Evolutionary conservation across 805 yeast genomes (phyloP).

Genomic region (Clavispora asparagi): DNA sequence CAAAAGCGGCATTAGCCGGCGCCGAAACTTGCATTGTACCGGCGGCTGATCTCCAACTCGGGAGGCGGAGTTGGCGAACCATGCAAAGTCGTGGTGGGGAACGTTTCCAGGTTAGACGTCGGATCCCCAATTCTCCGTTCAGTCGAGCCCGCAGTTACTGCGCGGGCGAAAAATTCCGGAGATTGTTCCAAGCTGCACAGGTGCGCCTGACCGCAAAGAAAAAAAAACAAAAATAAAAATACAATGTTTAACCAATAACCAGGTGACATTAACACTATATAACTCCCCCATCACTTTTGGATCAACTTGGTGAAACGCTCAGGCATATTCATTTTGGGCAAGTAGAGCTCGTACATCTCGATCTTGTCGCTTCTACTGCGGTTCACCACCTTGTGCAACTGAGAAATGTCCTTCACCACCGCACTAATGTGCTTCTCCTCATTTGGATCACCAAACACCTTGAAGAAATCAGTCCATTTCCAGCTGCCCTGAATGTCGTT

Average conservation of each 20-base stretch:
- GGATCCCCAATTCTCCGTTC: no score
- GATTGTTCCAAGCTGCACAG: no score
- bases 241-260: neutral
- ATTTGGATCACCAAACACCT: constrained; percentile 52
- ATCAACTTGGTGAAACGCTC: constrained; percentile 17
- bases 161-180: no score
- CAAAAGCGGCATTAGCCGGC: neutral
- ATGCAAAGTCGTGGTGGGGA: no score
- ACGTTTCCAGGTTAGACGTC: no score
- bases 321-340: constrained; percentile 25
- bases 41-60: neutral
- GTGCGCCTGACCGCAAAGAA: no score
- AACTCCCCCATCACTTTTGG: neutral
- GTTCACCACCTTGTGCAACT: constrained; percentile 16
- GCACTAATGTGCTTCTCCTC: constrained; percentile 18
- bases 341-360: constrained; percentile 21
- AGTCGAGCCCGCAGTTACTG: no score
- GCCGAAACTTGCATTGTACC: neutral
- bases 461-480: constrained; percentile 71
- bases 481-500: constrained; percentile 80
- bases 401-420: constrained; percentile 15
- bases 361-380: constrained; percentile 16
- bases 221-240: no score
- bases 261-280: neutral
- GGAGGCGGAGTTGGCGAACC: no score